phyloP scores from a whole-genome alignment of 192 early-diverging fungal genomes.

The Geosiphon pyriformis region DNA sequence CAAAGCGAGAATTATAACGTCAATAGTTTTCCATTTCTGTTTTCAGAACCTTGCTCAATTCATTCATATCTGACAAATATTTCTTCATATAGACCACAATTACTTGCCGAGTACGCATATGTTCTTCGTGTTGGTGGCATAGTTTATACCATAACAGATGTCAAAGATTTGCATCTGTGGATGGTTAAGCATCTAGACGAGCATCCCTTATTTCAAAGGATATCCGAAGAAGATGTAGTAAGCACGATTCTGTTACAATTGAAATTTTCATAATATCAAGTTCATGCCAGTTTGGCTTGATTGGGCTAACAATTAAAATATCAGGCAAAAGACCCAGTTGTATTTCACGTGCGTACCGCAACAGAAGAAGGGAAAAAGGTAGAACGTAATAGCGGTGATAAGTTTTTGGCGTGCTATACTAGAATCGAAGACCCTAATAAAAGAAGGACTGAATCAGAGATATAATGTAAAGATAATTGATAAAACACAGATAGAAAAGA shows the following conservation, averaged over 20 bases:
- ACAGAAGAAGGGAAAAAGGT: slow-evolving; percentile 99
- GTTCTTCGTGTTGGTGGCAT: slow-evolving; percentile 82
- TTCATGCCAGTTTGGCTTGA: background rate
- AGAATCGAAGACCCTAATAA: slow-evolving; percentile 55
- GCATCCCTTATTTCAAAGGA: slow-evolving; percentile 90
- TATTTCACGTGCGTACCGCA: slow-evolving; percentile 73
- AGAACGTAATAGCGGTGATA: slow-evolving; percentile 89
- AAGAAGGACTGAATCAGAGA: no score
- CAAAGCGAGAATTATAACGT: slow-evolving; percentile 94
- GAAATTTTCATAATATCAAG: background rate
- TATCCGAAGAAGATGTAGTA: slow-evolving; percentile 70
- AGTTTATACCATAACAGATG: slow-evolving; percentile 94
- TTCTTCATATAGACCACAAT: slow-evolving; percentile 26
- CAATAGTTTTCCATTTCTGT: slow-evolving; percentile 7
- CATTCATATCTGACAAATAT: background rate
- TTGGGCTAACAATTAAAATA: background rate
- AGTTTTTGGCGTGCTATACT: slow-evolving; percentile 84
- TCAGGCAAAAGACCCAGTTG: slow-evolving; percentile 75
- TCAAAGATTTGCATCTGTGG: slow-evolving; percentile 89
- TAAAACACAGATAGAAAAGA: no score
- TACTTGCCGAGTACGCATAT: slow-evolving; percentile 98
- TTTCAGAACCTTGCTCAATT: background rate
- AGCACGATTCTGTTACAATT: slow-evolving; percentile 6
- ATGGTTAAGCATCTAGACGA: slow-evolving; percentile 91
- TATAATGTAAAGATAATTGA: no score